Evolutionary conservation across 495 filamentous ascomycete genomes (phyloP).

Genomic region (Penicillium cosmopolitanum): DNA sequence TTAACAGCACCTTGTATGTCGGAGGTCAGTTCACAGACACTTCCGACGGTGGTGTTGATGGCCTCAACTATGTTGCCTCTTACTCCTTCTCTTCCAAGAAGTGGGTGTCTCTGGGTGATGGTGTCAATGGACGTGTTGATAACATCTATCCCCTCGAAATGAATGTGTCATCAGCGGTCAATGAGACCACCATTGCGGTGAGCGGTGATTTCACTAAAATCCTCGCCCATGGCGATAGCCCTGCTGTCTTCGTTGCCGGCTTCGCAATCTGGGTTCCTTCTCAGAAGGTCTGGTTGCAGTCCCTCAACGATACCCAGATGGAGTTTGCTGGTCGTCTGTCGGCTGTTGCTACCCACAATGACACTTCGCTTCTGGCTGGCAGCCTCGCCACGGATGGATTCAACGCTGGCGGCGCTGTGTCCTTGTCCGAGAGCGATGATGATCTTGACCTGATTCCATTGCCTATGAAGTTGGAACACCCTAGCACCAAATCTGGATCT

Average conservation of each 20-base stretch:
- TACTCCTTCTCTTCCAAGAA: conserved; percentile 69
- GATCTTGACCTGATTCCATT: conserved; percentile 56
- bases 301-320: conserved; percentile 67
- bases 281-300: conserved; percentile 83
- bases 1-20: conserved; percentile 71
- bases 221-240: conserved; percentile 63
- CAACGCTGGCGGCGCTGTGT: conserved; percentile 69
- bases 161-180: conserved; percentile 71
- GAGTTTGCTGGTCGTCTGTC: conserved; percentile 72
- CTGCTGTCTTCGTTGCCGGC: conserved; percentile 63
- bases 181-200: conserved; percentile 75
- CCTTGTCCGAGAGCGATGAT: conserved; percentile 54
- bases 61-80: conserved; percentile 72
- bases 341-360: conserved; percentile 64
- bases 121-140: conserved; percentile 79
- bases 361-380: conserved; percentile 73
- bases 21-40: conserved; percentile 87
- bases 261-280: conserved; percentile 97
- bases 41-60: conserved; percentile 56
- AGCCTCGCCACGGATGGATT: conserved; percentile 72
- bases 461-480: conserved; percentile 65
- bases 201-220: conserved; percentile 81
- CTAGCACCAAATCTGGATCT: conserved; percentile 56
- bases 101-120: conserved; percentile 83
- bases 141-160: conserved; percentile 75